Conservation (phyloP, 805 yeast genomes). For the Kluyveromyces siamensis region DNA sequence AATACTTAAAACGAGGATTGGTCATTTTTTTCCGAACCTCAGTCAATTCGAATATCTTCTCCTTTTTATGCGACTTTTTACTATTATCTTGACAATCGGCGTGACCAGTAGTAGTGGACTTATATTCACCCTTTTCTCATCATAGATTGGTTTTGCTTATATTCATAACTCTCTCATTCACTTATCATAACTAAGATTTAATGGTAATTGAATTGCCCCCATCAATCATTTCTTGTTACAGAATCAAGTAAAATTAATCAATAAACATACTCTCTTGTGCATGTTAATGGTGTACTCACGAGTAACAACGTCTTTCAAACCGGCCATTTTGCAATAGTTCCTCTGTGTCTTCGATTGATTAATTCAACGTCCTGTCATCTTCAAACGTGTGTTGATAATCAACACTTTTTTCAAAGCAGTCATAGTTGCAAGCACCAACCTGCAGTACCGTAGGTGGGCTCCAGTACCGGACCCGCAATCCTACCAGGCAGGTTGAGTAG, state of each 20-base stretch:
- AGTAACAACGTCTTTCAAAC: constrained; percentile 96
- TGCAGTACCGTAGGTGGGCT: background rate
- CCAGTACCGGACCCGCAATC: background rate
- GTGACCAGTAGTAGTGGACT: too few relatives aligned
- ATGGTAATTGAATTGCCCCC: background rate
- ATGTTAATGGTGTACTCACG: constrained; percentile 99
- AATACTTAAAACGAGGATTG: background rate
- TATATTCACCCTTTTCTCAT: too few relatives aligned
- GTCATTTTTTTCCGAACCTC: background rate
- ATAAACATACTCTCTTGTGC: constrained; percentile 89
- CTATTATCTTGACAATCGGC: too few relatives aligned
- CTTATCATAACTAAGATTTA: background rate
- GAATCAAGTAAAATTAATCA: background rate
- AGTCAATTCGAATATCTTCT: too few relatives aligned
- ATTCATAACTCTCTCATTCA: background rate
- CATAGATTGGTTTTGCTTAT: too few relatives aligned
- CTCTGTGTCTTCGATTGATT: constrained; percentile 4
- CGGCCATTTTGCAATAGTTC: constrained; percentile 32
- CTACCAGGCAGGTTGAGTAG: background rate
- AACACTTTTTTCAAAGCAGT: constrained; percentile 14
- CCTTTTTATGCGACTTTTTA: too few relatives aligned
- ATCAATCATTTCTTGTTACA: background rate
- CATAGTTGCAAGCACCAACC: background rate
- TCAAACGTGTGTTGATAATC: constrained; percentile 6
- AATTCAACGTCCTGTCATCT: background rate